Evolutionary conservation across 169 alveolate genomes (phyloP).

Genomic region (Cryptosporidium xiaoi): DNA sequence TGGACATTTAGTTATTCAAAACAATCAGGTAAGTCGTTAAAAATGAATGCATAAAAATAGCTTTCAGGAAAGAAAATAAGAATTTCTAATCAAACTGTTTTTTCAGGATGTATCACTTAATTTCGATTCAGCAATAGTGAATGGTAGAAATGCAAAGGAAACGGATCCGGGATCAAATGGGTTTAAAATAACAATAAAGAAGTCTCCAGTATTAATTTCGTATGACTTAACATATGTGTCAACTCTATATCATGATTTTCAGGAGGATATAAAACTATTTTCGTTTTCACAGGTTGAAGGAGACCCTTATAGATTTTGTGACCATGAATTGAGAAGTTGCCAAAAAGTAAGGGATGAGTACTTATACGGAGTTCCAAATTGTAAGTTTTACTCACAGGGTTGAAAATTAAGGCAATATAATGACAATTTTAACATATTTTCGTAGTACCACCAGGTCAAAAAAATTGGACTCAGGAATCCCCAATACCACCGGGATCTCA

Average conservation of each 20-base stretch:
- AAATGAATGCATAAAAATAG: background rate
- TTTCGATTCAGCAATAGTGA: constrained; percentile 38
- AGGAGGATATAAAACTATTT: constrained; percentile 57
- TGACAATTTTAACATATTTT: background rate
- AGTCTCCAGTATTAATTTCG: constrained; percentile 64
- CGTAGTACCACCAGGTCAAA: constrained; percentile 71
- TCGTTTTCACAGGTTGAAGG: constrained; percentile 59
- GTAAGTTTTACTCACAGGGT: constrained; percentile 13
- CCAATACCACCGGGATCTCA: constrained; percentile 73
- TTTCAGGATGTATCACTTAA: constrained; percentile 55
- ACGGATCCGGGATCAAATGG: constrained; percentile 69
- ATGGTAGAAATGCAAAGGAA: constrained; percentile 66
- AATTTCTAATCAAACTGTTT: background rate
- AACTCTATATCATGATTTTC: constrained; percentile 70
- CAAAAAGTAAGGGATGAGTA: constrained; percentile 65
- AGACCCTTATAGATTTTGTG: constrained; percentile 57
- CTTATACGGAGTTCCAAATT: constrained; percentile 58
- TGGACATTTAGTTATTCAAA: constrained; percentile 59
- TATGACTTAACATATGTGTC: constrained; percentile 44
- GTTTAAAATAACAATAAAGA: constrained; percentile 49
- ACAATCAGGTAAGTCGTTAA: constrained; percentile 49
- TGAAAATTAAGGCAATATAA: too few species aligned
- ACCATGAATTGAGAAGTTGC: constrained; percentile 64
- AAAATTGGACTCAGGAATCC: constrained; percentile 65
- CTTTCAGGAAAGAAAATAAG: background rate